Evolutionary conservation across 768 basidiomycete genomes (phyloP).

Genomic region (Naganishia vaughanmartiniae): DNA sequence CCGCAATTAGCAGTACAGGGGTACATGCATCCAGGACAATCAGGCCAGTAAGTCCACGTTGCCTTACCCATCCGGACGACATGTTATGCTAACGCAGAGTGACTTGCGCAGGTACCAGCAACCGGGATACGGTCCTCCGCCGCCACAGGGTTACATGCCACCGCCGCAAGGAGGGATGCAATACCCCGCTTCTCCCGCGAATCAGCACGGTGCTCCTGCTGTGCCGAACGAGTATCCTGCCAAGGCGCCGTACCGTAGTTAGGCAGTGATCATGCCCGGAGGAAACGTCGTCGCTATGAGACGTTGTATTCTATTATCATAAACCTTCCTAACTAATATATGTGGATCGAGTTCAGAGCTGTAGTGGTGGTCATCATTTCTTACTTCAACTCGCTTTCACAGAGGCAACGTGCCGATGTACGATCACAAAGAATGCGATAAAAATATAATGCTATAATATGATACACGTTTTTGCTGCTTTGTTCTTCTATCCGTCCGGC

Average conservation of each 20-base stretch:
- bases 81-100: too few species aligned
- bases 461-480: too few species aligned
- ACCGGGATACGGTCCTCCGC: constrained; percentile 10
- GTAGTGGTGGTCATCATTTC: too few species aligned
- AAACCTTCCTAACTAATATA: constrained; percentile 1
- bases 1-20: constrained; percentile 7
- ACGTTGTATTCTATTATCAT: background rate
- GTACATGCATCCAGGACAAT: constrained; percentile 15
- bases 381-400: too few species aligned
- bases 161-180: constrained; percentile 15
- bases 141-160: constrained; percentile 19
- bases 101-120: background rate
- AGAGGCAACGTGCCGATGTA: too few species aligned
- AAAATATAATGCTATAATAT: too few species aligned
- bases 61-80: too few species aligned
- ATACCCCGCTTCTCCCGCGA: background rate
- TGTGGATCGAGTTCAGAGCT: too few species aligned
- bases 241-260: background rate
- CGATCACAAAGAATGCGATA: too few species aligned
- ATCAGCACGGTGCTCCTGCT: constrained; percentile 1
- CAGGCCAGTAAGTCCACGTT: background rate
- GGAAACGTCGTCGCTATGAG: background rate
- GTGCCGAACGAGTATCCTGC: too few species aligned
- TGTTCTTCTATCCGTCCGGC: too few species aligned
- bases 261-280: background rate